Evolutionary conservation across 2,329 filamentous ascomycete species (phyloP), one percentile per base, ranked within the genome.

Genomic region (Diplodia corticola): DNA sequence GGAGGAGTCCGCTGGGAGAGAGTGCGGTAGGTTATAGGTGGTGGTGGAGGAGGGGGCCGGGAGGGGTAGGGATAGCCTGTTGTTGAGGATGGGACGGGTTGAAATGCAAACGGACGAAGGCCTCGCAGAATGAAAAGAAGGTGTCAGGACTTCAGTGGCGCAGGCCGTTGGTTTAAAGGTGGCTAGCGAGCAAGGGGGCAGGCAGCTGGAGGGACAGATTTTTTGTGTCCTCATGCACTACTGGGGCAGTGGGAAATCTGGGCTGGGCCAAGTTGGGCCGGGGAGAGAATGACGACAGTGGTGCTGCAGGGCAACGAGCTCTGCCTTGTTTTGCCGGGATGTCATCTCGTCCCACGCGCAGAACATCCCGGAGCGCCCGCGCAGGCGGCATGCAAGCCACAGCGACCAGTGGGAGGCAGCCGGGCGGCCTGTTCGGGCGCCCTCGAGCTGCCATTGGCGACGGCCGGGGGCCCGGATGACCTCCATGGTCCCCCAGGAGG

Each of bases 321-420:
- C 63, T 65, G 63, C 63, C 63, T 59, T 65, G 63, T 50, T 65
- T 65, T 65, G 53, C 63, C 28, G 28, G 63, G 63, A 54, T 64
- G 61, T 44, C 40, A 44, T 44, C 40, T 44, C 40, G 40, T 44
- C 54, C 17, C 22, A 50, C 40, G 40, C 40, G 40, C 40, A 20
- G 40, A 44, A 20, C 5, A 10, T 20, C 17, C 40, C 40, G 40
- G 40, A 44, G 40, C 40, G 40, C 17, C 40, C 40, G 17, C 17
- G 17, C 33, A 35, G 17, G 17, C 40, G 5, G 17, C 40, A 44
- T 44, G 37, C 37, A 44, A 44, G 37, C 37, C 37, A 44, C 37
- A n/a, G 37, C 17, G n/a, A 20, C 40, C n/a, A 44, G 17, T 44
- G 40, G 40, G 35, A 6, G 17, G 20, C 17, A 20, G 40, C 40